These are phyloP conservation scores for Globisporangium cystogenes DNA, from an alignment of 352 stramenopile genomes.

Conservation along the genomic window DNA sequence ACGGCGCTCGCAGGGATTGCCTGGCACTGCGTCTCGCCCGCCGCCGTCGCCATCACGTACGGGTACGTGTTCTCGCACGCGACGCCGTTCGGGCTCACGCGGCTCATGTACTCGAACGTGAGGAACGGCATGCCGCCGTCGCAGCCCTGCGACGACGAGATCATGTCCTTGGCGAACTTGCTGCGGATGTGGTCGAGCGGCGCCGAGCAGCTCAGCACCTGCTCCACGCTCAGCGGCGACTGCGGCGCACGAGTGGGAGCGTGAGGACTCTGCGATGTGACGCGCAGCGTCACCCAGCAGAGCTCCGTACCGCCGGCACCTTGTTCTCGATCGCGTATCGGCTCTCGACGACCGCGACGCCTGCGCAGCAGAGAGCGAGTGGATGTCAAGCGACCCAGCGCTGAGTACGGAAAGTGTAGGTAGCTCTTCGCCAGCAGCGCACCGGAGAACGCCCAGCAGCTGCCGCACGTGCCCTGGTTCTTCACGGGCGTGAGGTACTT, in stretches of 20 bases:
- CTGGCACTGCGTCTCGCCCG: conserved; percentile 31
- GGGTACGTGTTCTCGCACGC: conserved; percentile 60
- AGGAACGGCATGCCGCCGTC: conserved; percentile 88
- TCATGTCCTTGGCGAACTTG: conserved; percentile 66
- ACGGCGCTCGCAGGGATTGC: conserved; percentile 23
- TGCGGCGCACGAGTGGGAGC: conserved; percentile 7
- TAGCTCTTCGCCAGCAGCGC: too few species aligned
- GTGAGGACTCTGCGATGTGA: neutral
- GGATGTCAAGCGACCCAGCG: neutral
- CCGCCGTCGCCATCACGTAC: conserved; percentile 75
- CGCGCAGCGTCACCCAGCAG: neutral
- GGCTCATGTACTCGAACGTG: conserved; percentile 82
- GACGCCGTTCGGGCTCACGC: conserved; percentile 54
- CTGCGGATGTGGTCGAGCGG: conserved; percentile 68
- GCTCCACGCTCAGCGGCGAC: conserved; percentile 75
- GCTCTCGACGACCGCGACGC: conserved; percentile 65
- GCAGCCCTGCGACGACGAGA: conserved; percentile 77
- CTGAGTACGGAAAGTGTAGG: too few species aligned
- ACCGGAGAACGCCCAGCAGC: conserved; percentile 91
- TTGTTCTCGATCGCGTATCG: conserved; percentile 75
- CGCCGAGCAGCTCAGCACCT: conserved; percentile 75
- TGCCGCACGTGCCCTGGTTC: conserved; percentile 91
- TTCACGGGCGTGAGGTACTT: conserved; percentile 90
- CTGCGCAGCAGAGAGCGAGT: conserved; percentile 11
- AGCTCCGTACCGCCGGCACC: conserved; percentile 33